These are phyloP conservation scores for Colletotrichum tabaci DNA, from an alignment of 2,329 filamentous ascomycete species.

Conservation along the genomic window DNA sequence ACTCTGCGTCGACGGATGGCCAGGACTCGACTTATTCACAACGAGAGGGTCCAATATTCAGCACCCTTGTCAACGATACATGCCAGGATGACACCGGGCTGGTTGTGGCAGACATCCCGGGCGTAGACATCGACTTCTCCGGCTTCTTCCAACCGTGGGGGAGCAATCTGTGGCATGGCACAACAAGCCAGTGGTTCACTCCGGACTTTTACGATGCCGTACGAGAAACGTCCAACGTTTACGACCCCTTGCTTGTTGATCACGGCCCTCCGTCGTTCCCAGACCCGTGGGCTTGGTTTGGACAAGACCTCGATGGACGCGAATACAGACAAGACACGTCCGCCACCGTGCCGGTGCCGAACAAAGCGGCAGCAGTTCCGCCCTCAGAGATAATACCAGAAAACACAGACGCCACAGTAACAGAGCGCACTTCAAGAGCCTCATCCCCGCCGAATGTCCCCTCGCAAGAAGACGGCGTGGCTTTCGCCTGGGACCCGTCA, in stretches of 20 bases:
- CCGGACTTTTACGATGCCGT: conserved; percentile 22
- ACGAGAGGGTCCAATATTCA: background rate
- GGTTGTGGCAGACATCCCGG: background rate
- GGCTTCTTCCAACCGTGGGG: conserved; percentile 6
- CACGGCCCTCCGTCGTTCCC: background rate
- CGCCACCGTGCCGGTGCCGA: background rate
- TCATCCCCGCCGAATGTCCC: conserved; percentile 25
- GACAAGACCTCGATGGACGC: background rate
- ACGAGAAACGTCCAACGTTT: background rate
- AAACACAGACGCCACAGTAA: background rate
- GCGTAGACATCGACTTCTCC: conserved; percentile 1
- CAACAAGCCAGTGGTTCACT: conserved; percentile 22
- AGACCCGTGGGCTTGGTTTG: conserved; percentile 15
- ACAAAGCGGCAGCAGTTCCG: background rate
- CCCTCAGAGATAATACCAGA: background rate
- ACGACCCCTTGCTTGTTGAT: background rate
- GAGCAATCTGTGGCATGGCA: conserved; percentile 2
- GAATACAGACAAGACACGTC: background rate
- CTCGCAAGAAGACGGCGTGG: conserved; percentile 13
- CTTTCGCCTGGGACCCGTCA: conserved; percentile 27
- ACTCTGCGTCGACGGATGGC: background rate
- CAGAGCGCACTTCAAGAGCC: background rate
- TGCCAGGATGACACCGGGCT: background rate
- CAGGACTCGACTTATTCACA: background rate
- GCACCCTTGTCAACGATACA: background rate